A percentile compares a stretch with the other conserved stretches of the same genome.
phyloP scores from a whole-genome alignment of 2,329 filamentous ascomycete genomes.

The Fusarium musae region DNA sequence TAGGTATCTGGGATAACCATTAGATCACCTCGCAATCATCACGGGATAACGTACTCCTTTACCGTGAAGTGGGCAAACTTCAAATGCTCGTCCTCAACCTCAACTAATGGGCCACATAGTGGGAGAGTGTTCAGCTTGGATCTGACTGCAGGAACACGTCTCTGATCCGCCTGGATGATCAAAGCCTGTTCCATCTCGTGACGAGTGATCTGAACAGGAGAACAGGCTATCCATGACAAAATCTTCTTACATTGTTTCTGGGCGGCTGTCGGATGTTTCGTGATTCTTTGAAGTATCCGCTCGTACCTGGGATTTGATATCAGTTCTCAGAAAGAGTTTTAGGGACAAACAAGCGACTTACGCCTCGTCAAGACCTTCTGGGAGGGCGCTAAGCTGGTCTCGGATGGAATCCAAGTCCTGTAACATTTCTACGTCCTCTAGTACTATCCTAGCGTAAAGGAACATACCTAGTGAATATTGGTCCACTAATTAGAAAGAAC shows the following conservation, averaged over 20 bases:
- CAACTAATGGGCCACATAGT: not conserved
- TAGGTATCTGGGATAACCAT: accelerated
- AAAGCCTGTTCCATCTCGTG: not conserved
- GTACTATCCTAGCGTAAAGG: not conserved
- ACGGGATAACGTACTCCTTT: not conserved
- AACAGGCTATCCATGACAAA: not conserved
- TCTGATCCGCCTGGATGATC: not conserved
- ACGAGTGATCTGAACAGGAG: not conserved
- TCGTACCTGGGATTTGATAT: not conserved
- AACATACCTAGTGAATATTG: not conserved
- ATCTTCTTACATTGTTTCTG: not conserved
- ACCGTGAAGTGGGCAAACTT: not conserved
- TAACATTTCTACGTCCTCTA: not conserved
- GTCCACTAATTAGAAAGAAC: too few relatives aligned
- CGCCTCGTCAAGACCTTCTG: not conserved
- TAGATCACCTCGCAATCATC: accelerated
- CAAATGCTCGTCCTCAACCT: not conserved
- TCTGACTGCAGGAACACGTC: not conserved
- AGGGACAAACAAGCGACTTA: not conserved
- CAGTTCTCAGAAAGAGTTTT: not conserved
- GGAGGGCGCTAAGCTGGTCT: not conserved
- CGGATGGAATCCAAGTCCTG: not conserved
- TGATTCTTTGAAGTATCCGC: not conserved
- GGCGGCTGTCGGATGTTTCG: not conserved
- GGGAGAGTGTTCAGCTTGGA: accelerated